A percentile compares a stretch with the other conserved stretches of the same genome.
phyloP scores from a whole-genome alignment of 306 rosid genomes.

The Biancaea sappan region DNA sequence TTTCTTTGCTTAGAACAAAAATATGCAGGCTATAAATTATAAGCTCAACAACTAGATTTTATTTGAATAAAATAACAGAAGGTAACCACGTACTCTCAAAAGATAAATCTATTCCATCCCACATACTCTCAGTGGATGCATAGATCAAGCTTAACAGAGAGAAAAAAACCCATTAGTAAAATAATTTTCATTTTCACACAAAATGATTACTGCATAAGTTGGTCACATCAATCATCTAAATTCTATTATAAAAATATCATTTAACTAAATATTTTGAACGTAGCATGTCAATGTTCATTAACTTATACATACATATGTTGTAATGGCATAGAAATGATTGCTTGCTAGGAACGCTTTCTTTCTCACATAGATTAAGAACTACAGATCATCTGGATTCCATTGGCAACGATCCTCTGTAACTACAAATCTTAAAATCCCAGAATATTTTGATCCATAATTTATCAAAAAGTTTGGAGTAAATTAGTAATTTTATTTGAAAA shows the following conservation, averaged over 20 bases:
- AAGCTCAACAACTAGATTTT: background rate
- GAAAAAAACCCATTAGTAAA: conserved; percentile 4
- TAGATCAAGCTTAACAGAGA: background rate
- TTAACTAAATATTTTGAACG: background rate
- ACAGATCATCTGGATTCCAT: background rate
- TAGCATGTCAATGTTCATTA: background rate
- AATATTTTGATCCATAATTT: conserved; percentile 8
- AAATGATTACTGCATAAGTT: background rate
- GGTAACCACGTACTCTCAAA: background rate
- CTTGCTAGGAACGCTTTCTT: background rate
- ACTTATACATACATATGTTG: background rate
- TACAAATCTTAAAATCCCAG: background rate
- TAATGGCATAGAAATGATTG: background rate
- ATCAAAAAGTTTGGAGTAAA: too few species aligned
- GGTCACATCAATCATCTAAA: background rate
- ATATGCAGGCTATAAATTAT: background rate
- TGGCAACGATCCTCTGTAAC: background rate
- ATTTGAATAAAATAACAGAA: background rate
- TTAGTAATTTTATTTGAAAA: too few species aligned
- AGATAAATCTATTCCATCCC: background rate
- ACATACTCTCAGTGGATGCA: background rate
- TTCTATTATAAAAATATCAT: background rate
- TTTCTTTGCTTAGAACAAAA: background rate
- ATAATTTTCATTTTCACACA: background rate
- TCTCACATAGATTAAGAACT: background rate